Evolutionary conservation across 441 rosid genomes (phyloP), one percentile per base, ranked within the genome.

Genomic region (Bruguiera hainesii): DNA sequence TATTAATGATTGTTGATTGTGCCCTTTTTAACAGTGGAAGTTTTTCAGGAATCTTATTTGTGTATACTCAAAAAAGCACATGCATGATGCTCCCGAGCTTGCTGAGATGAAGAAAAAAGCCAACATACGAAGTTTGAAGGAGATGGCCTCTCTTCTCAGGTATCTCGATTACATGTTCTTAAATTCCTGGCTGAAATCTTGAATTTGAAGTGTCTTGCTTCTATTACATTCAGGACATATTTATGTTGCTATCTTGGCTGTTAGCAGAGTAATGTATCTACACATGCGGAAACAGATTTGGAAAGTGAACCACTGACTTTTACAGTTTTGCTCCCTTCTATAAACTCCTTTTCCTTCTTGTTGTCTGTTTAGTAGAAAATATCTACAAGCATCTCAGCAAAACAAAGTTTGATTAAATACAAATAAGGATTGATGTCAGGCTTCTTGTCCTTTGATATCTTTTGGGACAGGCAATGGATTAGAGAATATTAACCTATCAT

Each of bases 51-150:
- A 95, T 75, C 97, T 95, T 61, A 77, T 95, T 65, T 95, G 99
- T 68, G 98, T 95, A 5, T 91, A 90, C 89, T 95, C 98, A 2
- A 95, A 91, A 73, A 95, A 91, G 62, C 99, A 91, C 84, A 87
- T 95, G 98, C 35, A 68, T 67, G 99, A 95, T 90, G 83, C 57
- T 71, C 99, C 99, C 39, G 91, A 91, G 81, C 97, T 87, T 73
- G 79, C 60, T 73, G 98, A 91, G 70, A 86, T 84, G 93, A 95
- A 91, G 81, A 86, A 91, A 81, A 89, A 80, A 76, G 86, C 97
- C 65, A 91, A 95, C 78, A 91, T 93, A 30, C 82, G 93, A 76
- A 90, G 98, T 84, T 79, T 95, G 78, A 95, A 91, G 83, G 98
- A 95, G 80, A 89, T 91, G 98, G 98, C 94, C 72, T 70, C 85